Conservation (phyloP, 2,329 filamentous ascomycete genomes). For the Trichophyton verrucosum region DNA sequence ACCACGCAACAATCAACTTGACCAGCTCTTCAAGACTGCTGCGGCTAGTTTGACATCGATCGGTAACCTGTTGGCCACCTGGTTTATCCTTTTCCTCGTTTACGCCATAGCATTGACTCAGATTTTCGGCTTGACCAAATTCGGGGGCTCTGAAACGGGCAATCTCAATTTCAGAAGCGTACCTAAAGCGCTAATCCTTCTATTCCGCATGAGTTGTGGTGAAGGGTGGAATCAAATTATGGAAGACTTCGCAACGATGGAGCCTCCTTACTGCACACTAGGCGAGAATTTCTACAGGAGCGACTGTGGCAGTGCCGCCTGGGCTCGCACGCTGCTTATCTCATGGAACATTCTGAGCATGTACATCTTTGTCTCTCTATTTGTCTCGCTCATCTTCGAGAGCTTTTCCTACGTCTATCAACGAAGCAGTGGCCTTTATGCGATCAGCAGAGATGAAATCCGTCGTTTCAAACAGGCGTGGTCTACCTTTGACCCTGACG, state of each 20-base stretch:
- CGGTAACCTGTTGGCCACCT: constrained; percentile 82
- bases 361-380: constrained; percentile 98
- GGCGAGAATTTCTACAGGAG: constrained; percentile 63
- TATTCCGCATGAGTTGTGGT: constrained; percentile 86
- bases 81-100: constrained; percentile 92
- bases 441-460: constrained; percentile 85
- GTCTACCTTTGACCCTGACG: constrained; percentile 87
- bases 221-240: constrained; percentile 96
- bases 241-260: constrained; percentile 81
- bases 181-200: constrained; percentile 79
- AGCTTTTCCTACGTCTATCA: constrained; percentile 99
- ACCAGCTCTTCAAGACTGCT: constrained; percentile 97
- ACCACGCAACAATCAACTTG: constrained; percentile 88
- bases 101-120: constrained; percentile 95
- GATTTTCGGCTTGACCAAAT: constrained; percentile 86
- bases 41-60: constrained; percentile 87
- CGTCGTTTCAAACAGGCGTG: constrained; percentile 96
- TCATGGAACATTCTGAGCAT: constrained; percentile 99
- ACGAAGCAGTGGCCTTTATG: constrained; percentile 79
- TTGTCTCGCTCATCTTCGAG: constrained; percentile 97
- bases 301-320: constrained; percentile 82
- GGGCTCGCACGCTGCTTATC: constrained; percentile 83
- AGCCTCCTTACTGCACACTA: constrained; percentile 67
- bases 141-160: constrained; percentile 56
- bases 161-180: constrained; percentile 91